These are phyloP conservation scores for Claviceps sp. DNA, from an alignment of 2,329 filamentous ascomycete species.

Conservation along the genomic window DNA sequence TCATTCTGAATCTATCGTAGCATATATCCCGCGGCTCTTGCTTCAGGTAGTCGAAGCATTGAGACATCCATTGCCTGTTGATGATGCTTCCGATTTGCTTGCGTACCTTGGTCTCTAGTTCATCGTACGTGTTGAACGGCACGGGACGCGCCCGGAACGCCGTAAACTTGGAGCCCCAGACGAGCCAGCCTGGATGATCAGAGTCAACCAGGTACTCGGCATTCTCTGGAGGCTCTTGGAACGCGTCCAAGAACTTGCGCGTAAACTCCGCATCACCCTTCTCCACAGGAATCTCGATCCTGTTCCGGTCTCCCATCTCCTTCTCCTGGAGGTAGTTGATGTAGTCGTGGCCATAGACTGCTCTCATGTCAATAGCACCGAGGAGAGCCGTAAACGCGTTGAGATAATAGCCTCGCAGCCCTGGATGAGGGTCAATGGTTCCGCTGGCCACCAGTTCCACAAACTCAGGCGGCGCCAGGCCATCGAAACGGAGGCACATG, in stretches of 20 bases:
- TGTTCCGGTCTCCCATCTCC: conserved; percentile 59
- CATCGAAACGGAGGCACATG: conserved; percentile 82
- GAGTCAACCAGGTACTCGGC: conserved; percentile 83
- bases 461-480: conserved; percentile 67
- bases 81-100: conserved; percentile 69
- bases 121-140: conserved; percentile 62
- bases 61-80: conserved; percentile 72
- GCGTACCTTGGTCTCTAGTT: conserved; percentile 60
- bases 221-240: conserved; percentile 51
- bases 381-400: conserved; percentile 66
- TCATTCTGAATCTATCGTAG: conserved; percentile 80
- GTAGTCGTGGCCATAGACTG: conserved; percentile 75
- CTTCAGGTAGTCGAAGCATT: conserved; percentile 86
- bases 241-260: conserved; percentile 60
- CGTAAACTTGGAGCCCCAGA: conserved; percentile 81
- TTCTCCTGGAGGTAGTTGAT: conserved; percentile 74
- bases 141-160: conserved; percentile 61
- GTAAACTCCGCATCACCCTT: conserved; percentile 72
- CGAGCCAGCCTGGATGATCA: conserved; percentile 90
- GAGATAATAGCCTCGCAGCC: conserved; percentile 67
- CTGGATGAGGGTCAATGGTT: conserved; percentile 81
- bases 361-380: conserved; percentile 75
- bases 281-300: conserved; percentile 58
- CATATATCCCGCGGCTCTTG: conserved; percentile 79
- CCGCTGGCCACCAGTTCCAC: conserved; percentile 72